Conservation (phyloP, 108 stramenopile species). For the Pseudonitzschia delicatissima region DNA sequence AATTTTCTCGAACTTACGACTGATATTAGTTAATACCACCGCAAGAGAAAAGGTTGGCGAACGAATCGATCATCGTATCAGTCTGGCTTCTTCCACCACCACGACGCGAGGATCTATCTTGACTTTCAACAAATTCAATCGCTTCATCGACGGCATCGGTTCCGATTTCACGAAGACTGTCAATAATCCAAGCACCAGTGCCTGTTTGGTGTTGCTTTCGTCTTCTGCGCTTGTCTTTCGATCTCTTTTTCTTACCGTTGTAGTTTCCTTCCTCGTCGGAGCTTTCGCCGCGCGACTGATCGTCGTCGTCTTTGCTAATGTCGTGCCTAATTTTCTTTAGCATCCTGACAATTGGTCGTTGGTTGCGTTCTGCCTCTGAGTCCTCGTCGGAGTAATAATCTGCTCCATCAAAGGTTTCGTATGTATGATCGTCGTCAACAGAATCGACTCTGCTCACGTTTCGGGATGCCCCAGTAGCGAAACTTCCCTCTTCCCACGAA, state of each 20-base stretch:
- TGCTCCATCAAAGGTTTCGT: conserved; percentile 10
- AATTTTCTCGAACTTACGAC: neutral
- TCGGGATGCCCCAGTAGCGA: conserved; percentile 11
- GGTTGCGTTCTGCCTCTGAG: neutral
- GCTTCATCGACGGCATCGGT: conserved; percentile 9
- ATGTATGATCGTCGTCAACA: no score
- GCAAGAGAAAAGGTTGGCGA: conserved; percentile 6
- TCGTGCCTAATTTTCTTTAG: conserved; percentile 11
- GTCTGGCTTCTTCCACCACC: neutral
- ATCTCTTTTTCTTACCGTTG: neutral
- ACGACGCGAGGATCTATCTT: neutral
- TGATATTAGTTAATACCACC: conserved; percentile 3
- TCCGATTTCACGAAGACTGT: conserved; percentile 1
- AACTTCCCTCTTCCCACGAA: conserved; percentile 20
- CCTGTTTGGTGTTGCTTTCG: neutral
- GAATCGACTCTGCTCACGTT: conserved; percentile 6
- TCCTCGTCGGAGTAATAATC: conserved; percentile 11
- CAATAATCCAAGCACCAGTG: neutral
- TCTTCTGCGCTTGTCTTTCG: neutral
- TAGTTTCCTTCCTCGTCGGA: neutral
- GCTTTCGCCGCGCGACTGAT: neutral
- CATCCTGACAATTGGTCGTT: conserved; percentile 2
- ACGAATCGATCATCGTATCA: neutral
- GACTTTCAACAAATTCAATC: conserved; percentile 1
- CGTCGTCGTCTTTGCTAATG: conserved; percentile 6